Percentiles rank a stretch among this genome's conserved stretches.
phyloP scores from a whole-genome alignment of 768 basidiomycete species.

The Boletus insuetus region DNA sequence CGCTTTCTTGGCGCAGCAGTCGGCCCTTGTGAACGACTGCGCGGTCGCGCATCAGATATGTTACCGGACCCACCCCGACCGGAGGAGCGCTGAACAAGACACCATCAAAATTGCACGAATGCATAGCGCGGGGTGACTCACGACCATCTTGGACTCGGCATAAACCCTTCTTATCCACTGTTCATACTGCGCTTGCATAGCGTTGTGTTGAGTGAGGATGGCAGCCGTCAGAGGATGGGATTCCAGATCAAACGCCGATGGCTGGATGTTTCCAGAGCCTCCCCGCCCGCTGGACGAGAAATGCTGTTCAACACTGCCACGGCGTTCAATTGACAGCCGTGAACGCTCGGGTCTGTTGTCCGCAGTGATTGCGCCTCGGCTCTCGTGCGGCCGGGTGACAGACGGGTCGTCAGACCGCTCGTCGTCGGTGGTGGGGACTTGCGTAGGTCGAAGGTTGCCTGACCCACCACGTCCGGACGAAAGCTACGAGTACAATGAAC shows the following conservation, averaged over 20 bases:
- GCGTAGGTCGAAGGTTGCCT: slow-evolving; percentile 15
- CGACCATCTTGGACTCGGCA: slow-evolving; percentile 16
- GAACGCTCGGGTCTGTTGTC: background rate
- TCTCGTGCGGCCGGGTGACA: background rate
- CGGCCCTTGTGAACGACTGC: slow-evolving; percentile 6
- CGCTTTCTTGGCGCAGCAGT: background rate
- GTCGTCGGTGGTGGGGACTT: background rate
- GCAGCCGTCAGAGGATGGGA: slow-evolving; percentile 24
- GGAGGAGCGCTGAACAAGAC: slow-evolving; percentile 18
- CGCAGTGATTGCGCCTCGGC: background rate
- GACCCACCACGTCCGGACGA: slow-evolving; percentile 25
- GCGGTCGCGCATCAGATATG: slow-evolving; percentile 14
- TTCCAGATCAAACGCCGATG: background rate
- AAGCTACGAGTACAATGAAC: slow-evolving; percentile 7
- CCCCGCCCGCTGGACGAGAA: slow-evolving; percentile 25
- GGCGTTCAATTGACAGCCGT: background rate
- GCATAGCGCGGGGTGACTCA: slow-evolving; percentile 7
- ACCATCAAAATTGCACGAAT: background rate
- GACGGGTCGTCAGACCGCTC: background rate
- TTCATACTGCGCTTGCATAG: slow-evolving; percentile 15
- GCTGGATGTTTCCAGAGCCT: slow-evolving; percentile 25
- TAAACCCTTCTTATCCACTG: slow-evolving; percentile 10
- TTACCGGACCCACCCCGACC: slow-evolving; percentile 29
- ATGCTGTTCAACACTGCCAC: background rate
- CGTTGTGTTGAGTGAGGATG: slow-evolving; percentile 20